These are phyloP conservation scores for Phoenix roebelenii DNA, from an alignment of 176 grass and related monocot genomes.

Conservation along the genomic window DNA sequence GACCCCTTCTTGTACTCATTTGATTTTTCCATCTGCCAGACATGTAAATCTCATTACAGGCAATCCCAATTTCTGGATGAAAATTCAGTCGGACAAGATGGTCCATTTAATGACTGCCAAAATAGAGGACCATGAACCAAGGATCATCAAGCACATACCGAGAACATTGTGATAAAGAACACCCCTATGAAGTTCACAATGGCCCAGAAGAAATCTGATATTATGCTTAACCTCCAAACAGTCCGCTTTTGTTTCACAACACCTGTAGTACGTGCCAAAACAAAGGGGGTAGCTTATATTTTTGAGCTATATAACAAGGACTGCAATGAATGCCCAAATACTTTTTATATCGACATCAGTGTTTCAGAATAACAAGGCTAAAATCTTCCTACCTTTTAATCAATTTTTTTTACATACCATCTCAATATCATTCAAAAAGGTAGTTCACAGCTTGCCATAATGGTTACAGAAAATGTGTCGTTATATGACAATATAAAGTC, in stretches of 20 bases:
- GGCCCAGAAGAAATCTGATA: slow-evolving; percentile 80
- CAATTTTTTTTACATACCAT: no score
- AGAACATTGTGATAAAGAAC: slow-evolving; percentile 91
- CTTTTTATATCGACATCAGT: no score
- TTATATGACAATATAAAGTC: no score
- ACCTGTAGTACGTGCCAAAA: slow-evolving; percentile 30
- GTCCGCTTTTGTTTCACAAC: slow-evolving; percentile 83
- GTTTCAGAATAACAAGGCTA: no score
- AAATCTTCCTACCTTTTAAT: no score
- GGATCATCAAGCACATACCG: slow-evolving; percentile 30
- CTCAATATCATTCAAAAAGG: no score
- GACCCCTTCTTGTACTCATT: slow-evolving; percentile 73
- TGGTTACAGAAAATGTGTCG: no score
- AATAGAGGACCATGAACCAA: background rate
- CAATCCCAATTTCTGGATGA: background rate
- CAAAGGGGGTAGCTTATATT: no score
- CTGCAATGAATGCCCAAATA: no score
- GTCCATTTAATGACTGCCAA: background rate
- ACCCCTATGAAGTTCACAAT: slow-evolving; percentile 55
- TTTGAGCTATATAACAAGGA: no score
- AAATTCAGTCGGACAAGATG: background rate
- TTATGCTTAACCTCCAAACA: slow-evolving; percentile 82
- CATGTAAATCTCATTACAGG: background rate
- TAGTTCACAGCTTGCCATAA: no score
- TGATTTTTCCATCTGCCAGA: slow-evolving; percentile 66